Evolutionary conservation across 2,329 filamentous ascomycete species (phyloP).

Genomic region (Neoarthrinium moseri): DNA sequence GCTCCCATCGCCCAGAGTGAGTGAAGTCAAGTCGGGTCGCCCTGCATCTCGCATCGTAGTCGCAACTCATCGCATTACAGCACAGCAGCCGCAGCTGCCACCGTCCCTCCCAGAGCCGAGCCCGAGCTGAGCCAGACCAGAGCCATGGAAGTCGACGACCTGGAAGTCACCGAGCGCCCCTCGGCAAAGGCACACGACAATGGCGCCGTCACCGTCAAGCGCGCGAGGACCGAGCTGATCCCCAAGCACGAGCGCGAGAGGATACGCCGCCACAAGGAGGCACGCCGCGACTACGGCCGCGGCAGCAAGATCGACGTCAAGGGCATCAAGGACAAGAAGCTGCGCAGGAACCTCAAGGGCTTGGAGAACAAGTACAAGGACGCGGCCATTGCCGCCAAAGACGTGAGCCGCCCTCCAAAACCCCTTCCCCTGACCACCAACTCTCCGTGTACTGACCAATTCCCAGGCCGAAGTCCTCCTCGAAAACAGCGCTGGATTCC

Average conservation of each 20-base stretch:
- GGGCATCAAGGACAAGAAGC: conserved; percentile 82
- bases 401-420: conserved; percentile 46
- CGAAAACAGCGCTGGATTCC: conserved; percentile 80
- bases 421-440: background rate
- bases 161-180: conserved; percentile 29
- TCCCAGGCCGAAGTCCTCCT: conserved; percentile 75
- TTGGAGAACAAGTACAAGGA: conserved; percentile 82
- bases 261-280: conserved; percentile 55
- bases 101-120: background rate
- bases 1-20: no score
- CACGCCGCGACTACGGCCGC: conserved; percentile 78
- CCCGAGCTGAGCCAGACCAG: background rate
- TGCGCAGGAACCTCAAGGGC: conserved; percentile 74
- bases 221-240: conserved; percentile 50
- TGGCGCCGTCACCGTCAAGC: conserved; percentile 50
- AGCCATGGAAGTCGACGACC: conserved; percentile 25
- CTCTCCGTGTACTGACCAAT: background rate
- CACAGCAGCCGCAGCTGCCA: no score
- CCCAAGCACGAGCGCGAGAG: conserved; percentile 51
- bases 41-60: no score
- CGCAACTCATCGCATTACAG: no score
- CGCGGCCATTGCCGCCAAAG: conserved; percentile 81
- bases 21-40: no score
- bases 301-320: conserved; percentile 73
- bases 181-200: conserved; percentile 42